Conservation (phyloP, 2,329 filamentous ascomycete genomes). For the Xylariaceae sp. region DNA sequence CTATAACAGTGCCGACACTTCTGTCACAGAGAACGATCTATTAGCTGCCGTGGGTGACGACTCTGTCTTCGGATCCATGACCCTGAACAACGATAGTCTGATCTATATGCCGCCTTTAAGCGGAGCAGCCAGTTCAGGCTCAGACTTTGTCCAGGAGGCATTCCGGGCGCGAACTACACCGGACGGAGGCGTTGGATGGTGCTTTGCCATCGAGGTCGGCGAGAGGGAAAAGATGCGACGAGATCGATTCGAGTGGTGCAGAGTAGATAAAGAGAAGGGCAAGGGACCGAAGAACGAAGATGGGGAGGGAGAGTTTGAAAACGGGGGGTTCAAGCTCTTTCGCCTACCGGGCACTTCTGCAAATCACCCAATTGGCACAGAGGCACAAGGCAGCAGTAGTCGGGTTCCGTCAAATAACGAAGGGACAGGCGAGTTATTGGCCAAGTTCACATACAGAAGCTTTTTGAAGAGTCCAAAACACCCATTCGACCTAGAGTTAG, state of each 20-base stretch:
- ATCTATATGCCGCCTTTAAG: neutral
- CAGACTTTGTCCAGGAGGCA: neutral
- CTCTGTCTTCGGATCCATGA: neutral
- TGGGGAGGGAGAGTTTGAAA: neutral
- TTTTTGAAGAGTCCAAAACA: conserved; percentile 5
- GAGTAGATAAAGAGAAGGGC: neutral
- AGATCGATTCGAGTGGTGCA: neutral
- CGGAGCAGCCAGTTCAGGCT: neutral
- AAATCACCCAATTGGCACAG: neutral
- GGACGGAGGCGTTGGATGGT: neutral
- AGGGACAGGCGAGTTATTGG: neutral
- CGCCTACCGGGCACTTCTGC: neutral
- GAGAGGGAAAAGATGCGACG: neutral
- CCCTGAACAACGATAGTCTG: neutral
- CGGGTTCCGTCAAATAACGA: neutral
- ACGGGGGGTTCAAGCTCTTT: neutral
- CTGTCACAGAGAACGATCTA: neutral
- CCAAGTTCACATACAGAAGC: conserved; percentile 8
- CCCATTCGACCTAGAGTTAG: conserved; percentile 7
- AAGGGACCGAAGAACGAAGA: no score
- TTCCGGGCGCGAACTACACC: neutral
- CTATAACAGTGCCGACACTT: neutral
- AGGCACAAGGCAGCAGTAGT: neutral
- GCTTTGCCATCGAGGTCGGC: neutral
- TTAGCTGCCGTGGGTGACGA: neutral